Conservation (phyloP, 2,329 filamentous ascomycete genomes). For the Pseudogymnoascus sp. region DNA sequence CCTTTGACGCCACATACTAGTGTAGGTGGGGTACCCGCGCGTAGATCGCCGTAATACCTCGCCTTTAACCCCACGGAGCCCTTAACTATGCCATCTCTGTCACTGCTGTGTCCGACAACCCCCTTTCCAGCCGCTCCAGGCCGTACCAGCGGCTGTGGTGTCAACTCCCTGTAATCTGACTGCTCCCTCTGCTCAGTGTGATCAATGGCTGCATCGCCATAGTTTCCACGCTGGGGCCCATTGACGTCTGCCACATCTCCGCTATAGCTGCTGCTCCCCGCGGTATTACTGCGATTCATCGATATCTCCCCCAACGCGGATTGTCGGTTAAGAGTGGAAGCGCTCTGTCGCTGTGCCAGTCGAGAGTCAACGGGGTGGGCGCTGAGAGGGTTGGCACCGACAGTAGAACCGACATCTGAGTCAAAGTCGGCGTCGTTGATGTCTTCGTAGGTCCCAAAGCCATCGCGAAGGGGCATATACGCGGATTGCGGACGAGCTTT, state of each 20-base stretch:
- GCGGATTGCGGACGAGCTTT: not conserved
- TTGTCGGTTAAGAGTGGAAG: not conserved
- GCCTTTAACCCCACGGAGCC: conserved; percentile 21
- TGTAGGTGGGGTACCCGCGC: conserved; percentile 45
- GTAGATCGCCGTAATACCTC: conserved; percentile 53
- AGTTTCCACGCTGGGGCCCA: not conserved
- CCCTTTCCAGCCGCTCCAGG: not conserved
- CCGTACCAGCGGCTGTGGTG: not conserved
- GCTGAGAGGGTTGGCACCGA: conserved; percentile 3
- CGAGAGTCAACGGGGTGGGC: not conserved
- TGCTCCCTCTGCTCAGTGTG: not conserved
- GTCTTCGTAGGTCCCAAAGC: conserved; percentile 9
- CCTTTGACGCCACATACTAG: conserved; percentile 35
- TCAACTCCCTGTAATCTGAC: not conserved
- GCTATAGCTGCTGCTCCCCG: not conserved
- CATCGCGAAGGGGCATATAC: not conserved
- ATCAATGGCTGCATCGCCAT: not conserved
- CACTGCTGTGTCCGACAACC: not conserved
- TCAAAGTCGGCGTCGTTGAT: not conserved
- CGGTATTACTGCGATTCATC: not conserved
- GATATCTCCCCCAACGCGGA: not conserved
- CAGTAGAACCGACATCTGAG: conserved; percentile 1
- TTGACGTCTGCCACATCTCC: not conserved
- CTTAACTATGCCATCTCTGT: conserved; percentile 5
- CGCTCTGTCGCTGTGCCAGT: not conserved